Base-by-base conservation (phyloP, 768 basidiomycete species). In the Russula sp. region DNA sequence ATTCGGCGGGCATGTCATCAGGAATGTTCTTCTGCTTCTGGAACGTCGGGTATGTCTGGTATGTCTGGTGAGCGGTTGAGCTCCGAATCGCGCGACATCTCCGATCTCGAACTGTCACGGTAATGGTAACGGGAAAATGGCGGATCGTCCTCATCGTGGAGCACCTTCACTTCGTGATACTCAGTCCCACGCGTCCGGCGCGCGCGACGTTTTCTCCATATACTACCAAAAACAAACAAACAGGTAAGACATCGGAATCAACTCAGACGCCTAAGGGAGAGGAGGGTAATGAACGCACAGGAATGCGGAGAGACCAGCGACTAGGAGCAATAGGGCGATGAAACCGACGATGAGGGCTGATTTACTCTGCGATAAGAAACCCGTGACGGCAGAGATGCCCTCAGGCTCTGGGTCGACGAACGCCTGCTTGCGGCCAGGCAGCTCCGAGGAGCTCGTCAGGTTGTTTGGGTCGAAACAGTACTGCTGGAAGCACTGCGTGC, bases 361-460 rank as follows among this genome's bases (percentile, higher is more conserved):
- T 74, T 82, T 82, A 65, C 83, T 73, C 24, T 67, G 69, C 1
- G 66, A 61, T 67, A 87, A 72, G 67, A 87, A 86, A 0, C 66
- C 64, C 51, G 66, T 69, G 30, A 84, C 64, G 65, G 80, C 79
- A 53, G 49, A 52, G 34, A 81, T n/a, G 7, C 82, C 84, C 53
- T 79, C 70, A 13, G 80, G 82, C 70, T 85, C 83, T 6, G 87
- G 87, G 73, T 87, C 75, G 26, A 76, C 75, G 69, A 86, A 87
- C 0, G 46, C 57, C 1, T 77, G 73, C 56, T 80, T 75, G 60
- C 87, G 71, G 2, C 68, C 66, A 0, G 76, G 74, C 0, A 82
- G 57, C 57, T 68, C 71, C n/a, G 52, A 28, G 2, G 30, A 34
- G 50, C 66, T 65, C 5, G 72, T 63, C 34, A 64, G 70, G 56